Evolutionary conservation across 1,284 basidiomycete species (phyloP).

Genomic region (Ganoderma leucocontextum): DNA sequence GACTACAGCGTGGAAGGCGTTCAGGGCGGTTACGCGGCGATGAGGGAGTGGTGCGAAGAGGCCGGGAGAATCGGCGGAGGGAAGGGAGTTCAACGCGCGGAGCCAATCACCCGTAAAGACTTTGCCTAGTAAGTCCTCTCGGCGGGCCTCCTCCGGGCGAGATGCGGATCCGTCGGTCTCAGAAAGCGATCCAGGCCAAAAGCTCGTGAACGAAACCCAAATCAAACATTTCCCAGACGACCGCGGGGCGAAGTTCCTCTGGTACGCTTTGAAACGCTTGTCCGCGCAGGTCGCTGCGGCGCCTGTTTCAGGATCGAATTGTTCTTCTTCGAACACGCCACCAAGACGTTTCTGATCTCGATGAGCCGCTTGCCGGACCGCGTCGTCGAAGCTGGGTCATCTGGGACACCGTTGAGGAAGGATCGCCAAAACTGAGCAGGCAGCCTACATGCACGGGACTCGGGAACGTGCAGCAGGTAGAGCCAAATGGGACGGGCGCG

Average conservation of each 20-base stretch:
- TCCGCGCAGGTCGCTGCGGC: not conserved
- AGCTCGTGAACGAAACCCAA: slow-evolving; percentile 21
- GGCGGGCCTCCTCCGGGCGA: not conserved
- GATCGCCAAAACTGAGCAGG: no score
- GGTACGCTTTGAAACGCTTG: not conserved
- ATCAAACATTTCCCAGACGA: slow-evolving; percentile 20
- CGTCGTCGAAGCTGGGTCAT: no score
- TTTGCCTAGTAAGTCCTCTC: not conserved
- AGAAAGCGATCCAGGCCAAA: slow-evolving; percentile 10
- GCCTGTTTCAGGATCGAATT: no score
- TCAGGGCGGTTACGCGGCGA: not conserved
- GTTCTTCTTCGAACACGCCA: no score
- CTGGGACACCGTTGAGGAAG: no score
- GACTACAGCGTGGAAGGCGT: slow-evolving; percentile 1
- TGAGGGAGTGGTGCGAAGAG: not conserved
- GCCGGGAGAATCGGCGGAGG: not conserved
- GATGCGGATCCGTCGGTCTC: not conserved
- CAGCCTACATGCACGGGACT: no score
- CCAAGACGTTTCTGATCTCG: no score
- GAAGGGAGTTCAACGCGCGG: not conserved
- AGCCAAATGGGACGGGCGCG: no score
- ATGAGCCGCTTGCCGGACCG: no score
- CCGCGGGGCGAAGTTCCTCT: not conserved
- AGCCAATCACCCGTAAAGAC: not conserved
- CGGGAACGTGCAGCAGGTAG: no score